phyloP scores from a whole-genome alignment of 2,329 filamentous ascomycete genomes.

The Catunica adiposa region DNA sequence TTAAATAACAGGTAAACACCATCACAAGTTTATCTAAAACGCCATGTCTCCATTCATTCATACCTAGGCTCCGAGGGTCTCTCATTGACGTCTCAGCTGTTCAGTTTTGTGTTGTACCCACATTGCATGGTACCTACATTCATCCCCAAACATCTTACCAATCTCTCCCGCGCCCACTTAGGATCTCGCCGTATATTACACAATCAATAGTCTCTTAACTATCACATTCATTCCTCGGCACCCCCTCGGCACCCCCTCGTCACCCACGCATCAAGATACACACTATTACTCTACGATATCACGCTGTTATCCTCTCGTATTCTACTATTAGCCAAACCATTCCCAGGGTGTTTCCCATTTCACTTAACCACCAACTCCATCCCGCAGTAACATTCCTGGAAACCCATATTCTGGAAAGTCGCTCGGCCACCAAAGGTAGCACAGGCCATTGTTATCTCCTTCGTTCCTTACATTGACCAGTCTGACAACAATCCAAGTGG shows the following conservation, averaged over 20 bases:
- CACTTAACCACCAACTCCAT: neutral
- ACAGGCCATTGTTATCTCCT: neutral
- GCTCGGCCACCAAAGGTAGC: neutral
- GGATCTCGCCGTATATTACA: neutral
- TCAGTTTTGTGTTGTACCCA: neutral
- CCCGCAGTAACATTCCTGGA: neutral
- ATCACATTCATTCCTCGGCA: neutral
- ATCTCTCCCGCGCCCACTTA: neutral
- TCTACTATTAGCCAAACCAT: too few relatives aligned
- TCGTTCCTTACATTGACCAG: neutral
- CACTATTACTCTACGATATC: neutral
- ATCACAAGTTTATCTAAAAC: too few relatives aligned
- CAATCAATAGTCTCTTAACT: neutral
- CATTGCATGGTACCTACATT: too few relatives aligned
- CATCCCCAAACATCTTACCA: neutral
- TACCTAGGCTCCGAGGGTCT: too few relatives aligned
- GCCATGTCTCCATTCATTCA: too few relatives aligned
- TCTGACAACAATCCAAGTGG: neutral
- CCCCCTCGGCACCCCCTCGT: neutral
- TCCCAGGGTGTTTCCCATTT: neutral
- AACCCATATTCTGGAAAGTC: neutral
- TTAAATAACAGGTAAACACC: too few relatives aligned
- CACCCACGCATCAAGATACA: neutral
- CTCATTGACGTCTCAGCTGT: neutral
- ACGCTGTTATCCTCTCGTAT: neutral